These are phyloP conservation scores for Porphyrellus cyaneotinctus DNA, from an alignment of 768 basidiomycete genomes.

Conservation along the genomic window DNA sequence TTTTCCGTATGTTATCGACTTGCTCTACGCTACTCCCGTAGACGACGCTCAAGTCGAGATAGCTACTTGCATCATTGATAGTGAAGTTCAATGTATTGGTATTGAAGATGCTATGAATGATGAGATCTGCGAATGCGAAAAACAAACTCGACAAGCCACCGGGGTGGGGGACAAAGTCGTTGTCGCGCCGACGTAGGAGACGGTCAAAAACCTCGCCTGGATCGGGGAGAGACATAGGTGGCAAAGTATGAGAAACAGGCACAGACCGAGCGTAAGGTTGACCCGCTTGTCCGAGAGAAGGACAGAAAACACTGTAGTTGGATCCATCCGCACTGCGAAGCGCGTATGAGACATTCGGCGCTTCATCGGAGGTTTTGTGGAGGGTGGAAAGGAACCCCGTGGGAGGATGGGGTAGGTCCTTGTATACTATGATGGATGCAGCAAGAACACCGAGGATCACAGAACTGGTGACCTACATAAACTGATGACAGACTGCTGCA, in stretches of 20 bases:
- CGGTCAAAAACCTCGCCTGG: slow-evolving; percentile 67
- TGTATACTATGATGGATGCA: slow-evolving; percentile 49
- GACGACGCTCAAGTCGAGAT: slow-evolving; percentile 71
- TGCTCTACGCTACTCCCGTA: slow-evolving; percentile 58
- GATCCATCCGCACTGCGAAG: slow-evolving; percentile 60
- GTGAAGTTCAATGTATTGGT: slow-evolving; percentile 44
- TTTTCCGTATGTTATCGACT: slow-evolving; percentile 49
- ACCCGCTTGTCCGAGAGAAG: slow-evolving; percentile 55
- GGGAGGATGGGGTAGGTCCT: slow-evolving; percentile 78
- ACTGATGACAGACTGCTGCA: slow-evolving; percentile 51
- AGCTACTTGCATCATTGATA: slow-evolving; percentile 64
- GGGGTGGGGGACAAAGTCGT: slow-evolving; percentile 50
- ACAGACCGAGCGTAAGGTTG: slow-evolving; percentile 69
- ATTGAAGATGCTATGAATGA: slow-evolving; percentile 73
- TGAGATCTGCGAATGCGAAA: slow-evolving; percentile 74
- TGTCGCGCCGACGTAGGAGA: slow-evolving; percentile 43
- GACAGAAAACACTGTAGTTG: slow-evolving; percentile 52
- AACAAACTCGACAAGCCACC: slow-evolving; percentile 69
- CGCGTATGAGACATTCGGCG: slow-evolving; percentile 39
- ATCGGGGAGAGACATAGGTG: slow-evolving; percentile 53
- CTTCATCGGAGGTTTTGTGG: neutral
- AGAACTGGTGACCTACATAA: slow-evolving; percentile 46
- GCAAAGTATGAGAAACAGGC: slow-evolving; percentile 41
- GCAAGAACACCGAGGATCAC: neutral
- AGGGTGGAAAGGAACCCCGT: slow-evolving; percentile 42